Evolutionary conservation across 2,329 filamentous ascomycete species (phyloP), one percentile per base, ranked within the genome.

Genomic region (Colletotrichum sp.): DNA sequence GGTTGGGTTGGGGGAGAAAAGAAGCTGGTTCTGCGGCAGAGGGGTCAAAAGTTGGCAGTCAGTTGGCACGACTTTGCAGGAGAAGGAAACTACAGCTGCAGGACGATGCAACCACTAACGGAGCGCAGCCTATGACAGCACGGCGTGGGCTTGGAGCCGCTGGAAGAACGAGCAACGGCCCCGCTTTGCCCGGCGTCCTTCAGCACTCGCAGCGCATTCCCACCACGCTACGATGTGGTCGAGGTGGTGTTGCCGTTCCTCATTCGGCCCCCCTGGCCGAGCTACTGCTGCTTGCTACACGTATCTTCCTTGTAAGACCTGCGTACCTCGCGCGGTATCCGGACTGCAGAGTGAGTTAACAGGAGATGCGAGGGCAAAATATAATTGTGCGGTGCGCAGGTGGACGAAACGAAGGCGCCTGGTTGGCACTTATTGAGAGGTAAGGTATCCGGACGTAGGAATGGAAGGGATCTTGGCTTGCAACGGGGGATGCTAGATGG

Each of bases 1-100:
- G 11, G 44, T 52, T 52, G n/a, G 44, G 34, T 36, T 36, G 44
- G 44, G 44, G n/a, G 44, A 22, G 61, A 64, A 34, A 44, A 22
- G 57, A 61, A 34, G 34, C 16, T n/a, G 30, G 36, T 29, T 11
- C 66, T 59, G n/a, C 19, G 16, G 9, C 52, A 29, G n/a, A n/a
- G 62, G 15, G 27, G 29, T 44, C 22, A 52, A 62, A 72, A 73
- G 59, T 62, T 62, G 59, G 59, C 62, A 76, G 70, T 76, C 62
- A 76, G 70, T 76, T 76, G 74, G 74, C 74, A 76, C 44, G 57
- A 52, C 34, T 73, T 73, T 69, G 74, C 70, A 73, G 70, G 67
- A 73, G 57, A 73, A 55, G 73, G 64, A 64, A 69, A 69, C 59
- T 62, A 69, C 59, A 49, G 64, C 73, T 69, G 73, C 64, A 69